Percentiles rank a stretch among this genome's conserved stretches.
Evolutionary conservation across 495 filamentous ascomycete species (phyloP).

Genomic region (Neurospora hispaniola): DNA sequence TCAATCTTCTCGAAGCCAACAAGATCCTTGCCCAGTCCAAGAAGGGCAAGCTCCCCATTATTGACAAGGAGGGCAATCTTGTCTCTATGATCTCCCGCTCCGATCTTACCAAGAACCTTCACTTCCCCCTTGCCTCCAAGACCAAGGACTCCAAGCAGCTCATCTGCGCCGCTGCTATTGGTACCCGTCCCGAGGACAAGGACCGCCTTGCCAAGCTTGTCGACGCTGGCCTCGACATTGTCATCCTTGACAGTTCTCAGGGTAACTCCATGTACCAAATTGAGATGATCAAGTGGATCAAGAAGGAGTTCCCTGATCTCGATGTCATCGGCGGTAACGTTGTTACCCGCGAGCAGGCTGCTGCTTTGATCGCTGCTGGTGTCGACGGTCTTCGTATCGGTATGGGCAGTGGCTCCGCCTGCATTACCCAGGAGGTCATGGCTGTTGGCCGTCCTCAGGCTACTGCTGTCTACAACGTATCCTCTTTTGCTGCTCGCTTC

Average conservation of each 20-base stretch:
- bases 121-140: constrained; percentile 95
- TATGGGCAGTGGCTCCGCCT: constrained; percentile 96
- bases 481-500: constrained; percentile 79
- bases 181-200: constrained; percentile 89
- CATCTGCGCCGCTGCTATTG: constrained; percentile 88
- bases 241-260: constrained; percentile 89
- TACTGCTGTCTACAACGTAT: constrained; percentile 79
- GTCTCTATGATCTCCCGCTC: constrained; percentile 92
- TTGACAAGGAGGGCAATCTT: constrained; percentile 77
- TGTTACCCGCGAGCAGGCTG: constrained; percentile 91
- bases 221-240: constrained; percentile 91
- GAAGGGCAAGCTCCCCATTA: constrained; percentile 98
- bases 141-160: constrained; percentile 95
- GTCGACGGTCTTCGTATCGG: constrained; percentile 96
- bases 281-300: constrained; percentile 93
- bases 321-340: constrained; percentile 98
- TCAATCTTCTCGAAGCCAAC: constrained; percentile 82
- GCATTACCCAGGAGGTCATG: constrained; percentile 99
- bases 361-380: constrained; percentile 81
- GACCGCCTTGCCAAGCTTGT: constrained; percentile 73
- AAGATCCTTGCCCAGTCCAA: constrained; percentile 86
- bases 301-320: constrained; percentile 69
- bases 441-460: constrained; percentile 94
- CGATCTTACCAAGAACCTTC: constrained; percentile 96
- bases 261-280: constrained; percentile 97